Evolutionary conservation across 495 filamentous ascomycete species (phyloP).

Genomic region (Aspergillus diversus): DNA sequence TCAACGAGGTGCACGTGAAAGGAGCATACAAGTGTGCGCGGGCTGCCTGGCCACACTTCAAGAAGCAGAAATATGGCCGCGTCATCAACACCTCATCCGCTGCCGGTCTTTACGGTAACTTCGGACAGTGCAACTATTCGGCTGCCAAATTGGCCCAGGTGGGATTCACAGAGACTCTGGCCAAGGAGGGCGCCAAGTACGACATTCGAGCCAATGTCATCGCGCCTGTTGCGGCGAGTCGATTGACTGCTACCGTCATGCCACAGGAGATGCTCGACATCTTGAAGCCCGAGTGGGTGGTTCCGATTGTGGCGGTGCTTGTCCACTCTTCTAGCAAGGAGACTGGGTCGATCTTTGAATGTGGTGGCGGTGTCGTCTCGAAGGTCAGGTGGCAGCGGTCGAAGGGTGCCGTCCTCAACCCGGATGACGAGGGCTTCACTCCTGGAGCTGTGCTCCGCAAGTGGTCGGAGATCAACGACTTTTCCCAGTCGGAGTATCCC

Average conservation of each 20-base stretch:
- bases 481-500: slow-evolving; percentile 82
- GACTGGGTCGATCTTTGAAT: slow-evolving; percentile 89
- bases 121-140: slow-evolving; percentile 97
- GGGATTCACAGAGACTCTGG: slow-evolving; percentile 96
- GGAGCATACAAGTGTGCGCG: slow-evolving; percentile 96
- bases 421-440: slow-evolving; percentile 78
- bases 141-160: slow-evolving; percentile 96
- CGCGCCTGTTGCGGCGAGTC: slow-evolving; percentile 91
- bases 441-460: slow-evolving; percentile 84
- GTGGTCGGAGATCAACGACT: slow-evolving; percentile 88
- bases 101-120: slow-evolving; percentile 92
- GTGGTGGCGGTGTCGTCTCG: slow-evolving; percentile 88
- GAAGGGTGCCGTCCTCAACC: slow-evolving; percentile 86
- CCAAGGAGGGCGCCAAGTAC: slow-evolving; percentile 97
- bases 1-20: slow-evolving; percentile 90
- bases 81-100: slow-evolving; percentile 96
- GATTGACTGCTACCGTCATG: slow-evolving; percentile 98
- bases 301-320: slow-evolving; percentile 88
- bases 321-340: slow-evolving; percentile 90
- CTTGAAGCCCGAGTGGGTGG: slow-evolving; percentile 94
- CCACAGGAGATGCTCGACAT: slow-evolving; percentile 87
- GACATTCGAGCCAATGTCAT: slow-evolving; percentile 97
- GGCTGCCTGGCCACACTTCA: slow-evolving; percentile 97
- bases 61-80: slow-evolving; percentile 97
- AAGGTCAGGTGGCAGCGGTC: slow-evolving; percentile 96